Percentiles rank a stretch among this genome's conserved stretches.
These are phyloP conservation scores for Talaromyces sp. DNA, from an alignment of 2,329 filamentous ascomycete genomes.

Conservation along the genomic window DNA sequence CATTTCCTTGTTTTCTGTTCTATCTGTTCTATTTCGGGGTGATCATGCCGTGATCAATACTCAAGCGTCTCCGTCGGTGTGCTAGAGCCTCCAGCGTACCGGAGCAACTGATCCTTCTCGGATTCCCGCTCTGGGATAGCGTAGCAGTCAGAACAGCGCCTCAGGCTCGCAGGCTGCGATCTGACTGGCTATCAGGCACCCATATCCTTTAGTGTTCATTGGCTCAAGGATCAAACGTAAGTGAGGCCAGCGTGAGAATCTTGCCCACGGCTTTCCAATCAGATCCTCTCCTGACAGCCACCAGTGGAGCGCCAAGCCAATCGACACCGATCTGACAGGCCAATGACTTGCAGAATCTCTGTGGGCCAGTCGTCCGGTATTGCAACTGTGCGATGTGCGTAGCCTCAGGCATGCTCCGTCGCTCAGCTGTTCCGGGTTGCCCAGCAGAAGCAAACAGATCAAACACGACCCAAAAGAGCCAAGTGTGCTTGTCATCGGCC, in stretches of 20 bases:
- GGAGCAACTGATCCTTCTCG: not conserved
- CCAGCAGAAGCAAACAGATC: not conserved
- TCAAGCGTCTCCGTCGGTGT: not conserved
- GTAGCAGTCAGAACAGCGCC: not conserved
- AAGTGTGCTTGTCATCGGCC: conserved; percentile 3
- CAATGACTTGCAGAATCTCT: not conserved
- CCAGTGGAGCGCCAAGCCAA: not conserved
- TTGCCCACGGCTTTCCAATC: not conserved
- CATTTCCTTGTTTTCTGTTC: not conserved
- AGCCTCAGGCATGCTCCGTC: conserved; percentile 8
- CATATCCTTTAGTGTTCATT: not conserved
- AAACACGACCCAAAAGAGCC: not conserved
- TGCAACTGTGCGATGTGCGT: not conserved
- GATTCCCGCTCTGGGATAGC: not conserved
- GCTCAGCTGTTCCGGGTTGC: conserved; percentile 7
- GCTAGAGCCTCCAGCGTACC: not conserved
- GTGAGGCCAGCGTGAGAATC: not conserved
- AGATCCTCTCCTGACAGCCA: not conserved
- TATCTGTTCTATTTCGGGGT: not conserved
- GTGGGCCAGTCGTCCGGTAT: not conserved
- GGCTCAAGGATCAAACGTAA: not conserved
- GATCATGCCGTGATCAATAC: not conserved
- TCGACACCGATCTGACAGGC: not conserved
- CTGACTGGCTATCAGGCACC: not conserved
- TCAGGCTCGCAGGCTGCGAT: not conserved